Evolutionary conservation across 257 asterid genomes (phyloP), one percentile per base, ranked within the genome.

Genomic region (Solanum sitiens): DNA sequence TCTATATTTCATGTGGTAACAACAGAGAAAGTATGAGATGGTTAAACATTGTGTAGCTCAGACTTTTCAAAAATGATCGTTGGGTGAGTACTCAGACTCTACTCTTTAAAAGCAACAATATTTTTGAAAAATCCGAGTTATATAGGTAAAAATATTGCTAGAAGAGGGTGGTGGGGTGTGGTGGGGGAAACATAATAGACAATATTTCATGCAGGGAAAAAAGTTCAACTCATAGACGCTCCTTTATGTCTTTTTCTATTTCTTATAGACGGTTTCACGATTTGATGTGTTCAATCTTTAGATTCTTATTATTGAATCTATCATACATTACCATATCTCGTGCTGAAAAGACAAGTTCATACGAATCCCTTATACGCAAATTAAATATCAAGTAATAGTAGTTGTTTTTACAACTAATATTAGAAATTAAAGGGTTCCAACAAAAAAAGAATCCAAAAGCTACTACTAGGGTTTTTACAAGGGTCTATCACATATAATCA

Each of bases 201-300:
- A 25, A 37, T 27, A 27, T n/a, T 53, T 77, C 92, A 92, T 90
- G 94, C 71, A 86, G 77, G 71, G 30, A 47, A 61, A 80, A 72
- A 73, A 85, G 71, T 53, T 37, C 23, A 50, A 61, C 18, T 18
- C 21, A 80, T 1, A 30, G 30, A 80, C 68, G 11, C 44, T 47
- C 85, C 68, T 80, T 27, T 47, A 27, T 80, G 85, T 47, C 85
- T 45, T 30, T 47, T 80, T 80, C 27, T 27, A 23, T 15, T 42
- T 23, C 3, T 71, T 32, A 32, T 18, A 33, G 25, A 39, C 27
- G 8, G 3, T 8, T 18, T 73, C 30, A 35, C 8, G 30, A 73
- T 35, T 73, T 37, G 30, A 73, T 10, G 30, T 9, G 30, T 73
- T 73, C 30, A 20, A 16, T 72, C 27, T 18, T 20, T 18, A 33